Conservation (phyloP, 2,329 filamentous ascomycete species). For the Hypoxylon sp. region DNA sequence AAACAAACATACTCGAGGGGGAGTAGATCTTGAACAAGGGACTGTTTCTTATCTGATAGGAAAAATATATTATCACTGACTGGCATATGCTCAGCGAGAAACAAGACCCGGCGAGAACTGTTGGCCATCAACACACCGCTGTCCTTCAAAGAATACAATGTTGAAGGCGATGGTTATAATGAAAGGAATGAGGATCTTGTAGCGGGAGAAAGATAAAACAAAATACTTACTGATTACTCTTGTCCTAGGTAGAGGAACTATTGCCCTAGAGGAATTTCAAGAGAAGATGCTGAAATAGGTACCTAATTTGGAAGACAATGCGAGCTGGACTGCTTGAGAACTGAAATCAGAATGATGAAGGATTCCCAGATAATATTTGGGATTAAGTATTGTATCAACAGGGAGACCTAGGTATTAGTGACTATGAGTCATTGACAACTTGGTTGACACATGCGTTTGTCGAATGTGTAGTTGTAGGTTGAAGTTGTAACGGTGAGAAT, state of each 20-base stretch:
- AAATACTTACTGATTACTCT: not conserved
- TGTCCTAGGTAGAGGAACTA: no score
- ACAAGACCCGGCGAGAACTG: not conserved
- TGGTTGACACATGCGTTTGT: not conserved
- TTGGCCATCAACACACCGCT: not conserved
- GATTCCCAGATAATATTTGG: not conserved
- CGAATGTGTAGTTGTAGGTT: no score
- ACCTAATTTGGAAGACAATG: not conserved
- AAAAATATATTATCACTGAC: not conserved
- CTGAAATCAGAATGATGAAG: not conserved
- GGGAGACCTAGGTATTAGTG: not conserved
- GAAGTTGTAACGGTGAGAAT: not conserved
- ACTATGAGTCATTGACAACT: not conserved
- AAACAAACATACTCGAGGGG: not conserved
- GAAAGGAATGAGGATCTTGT: not conserved
- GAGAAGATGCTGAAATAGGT: not conserved
- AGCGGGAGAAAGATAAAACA: not conserved
- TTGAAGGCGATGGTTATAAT: not conserved
- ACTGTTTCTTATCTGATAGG: not conserved
- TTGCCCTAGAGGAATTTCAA: not conserved
- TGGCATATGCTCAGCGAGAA: not conserved
- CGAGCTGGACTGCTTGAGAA: not conserved
- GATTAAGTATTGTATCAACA: not conserved
- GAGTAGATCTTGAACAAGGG: not conserved
- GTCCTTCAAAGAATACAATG: not conserved